These are phyloP conservation scores for Phytophthora litchii DNA, from an alignment of 352 stramenopile species.

Conservation along the genomic window DNA sequence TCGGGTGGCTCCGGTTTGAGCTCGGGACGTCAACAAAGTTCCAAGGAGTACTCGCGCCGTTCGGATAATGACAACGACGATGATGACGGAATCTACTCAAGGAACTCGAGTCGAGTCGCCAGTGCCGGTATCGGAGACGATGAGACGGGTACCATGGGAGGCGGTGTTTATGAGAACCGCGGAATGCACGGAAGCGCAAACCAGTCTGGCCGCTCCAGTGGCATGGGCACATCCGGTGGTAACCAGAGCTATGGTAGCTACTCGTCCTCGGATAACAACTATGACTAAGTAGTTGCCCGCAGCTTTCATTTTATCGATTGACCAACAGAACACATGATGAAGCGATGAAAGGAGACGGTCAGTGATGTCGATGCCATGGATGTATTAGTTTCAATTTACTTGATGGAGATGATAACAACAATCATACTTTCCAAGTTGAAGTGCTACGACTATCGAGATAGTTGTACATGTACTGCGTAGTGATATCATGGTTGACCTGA, in stretches of 20 bases:
- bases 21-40: conserved; percentile 9
- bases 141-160: conserved; percentile 6
- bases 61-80: conserved; percentile 13
- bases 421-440: not conserved
- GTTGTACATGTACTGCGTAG: too few relatives aligned
- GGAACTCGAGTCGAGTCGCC: conserved; percentile 9
- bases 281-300: conserved; percentile 11
- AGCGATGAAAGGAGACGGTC: conserved; percentile 1
- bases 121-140: conserved; percentile 5
- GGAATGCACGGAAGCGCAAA: conserved; percentile 2
- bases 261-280: conserved; percentile 13
- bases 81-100: conserved; percentile 21
- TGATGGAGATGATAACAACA: too few relatives aligned
- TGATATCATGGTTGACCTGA: too few relatives aligned
- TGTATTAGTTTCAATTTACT: not conserved
- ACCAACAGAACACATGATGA: not conserved
- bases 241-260: conserved; percentile 18
- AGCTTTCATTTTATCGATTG: not conserved
- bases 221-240: conserved; percentile 6
- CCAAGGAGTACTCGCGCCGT: conserved; percentile 7
- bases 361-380: not conserved
- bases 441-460: not conserved
- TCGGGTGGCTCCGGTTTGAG: not conserved
- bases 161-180: conserved; percentile 6
- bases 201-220: conserved; percentile 13